Evolutionary conservation across 306 rosid genomes (phyloP), one percentile per base, ranked within the genome.

Genomic region (Acacia melanoxylon): DNA sequence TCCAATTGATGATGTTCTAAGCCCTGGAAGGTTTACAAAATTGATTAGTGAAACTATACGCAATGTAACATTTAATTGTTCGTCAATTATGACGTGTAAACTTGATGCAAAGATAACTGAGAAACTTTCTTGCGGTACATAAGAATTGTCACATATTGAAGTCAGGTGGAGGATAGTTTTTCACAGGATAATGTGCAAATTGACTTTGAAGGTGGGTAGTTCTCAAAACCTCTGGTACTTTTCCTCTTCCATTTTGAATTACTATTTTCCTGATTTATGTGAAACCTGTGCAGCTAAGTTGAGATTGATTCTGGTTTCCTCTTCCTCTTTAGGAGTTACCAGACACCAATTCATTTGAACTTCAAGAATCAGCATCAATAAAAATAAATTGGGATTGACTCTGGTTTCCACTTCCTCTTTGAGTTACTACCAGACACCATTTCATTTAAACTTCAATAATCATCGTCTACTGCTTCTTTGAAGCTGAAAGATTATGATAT

Each of bases 31-130:
- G 67, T 54, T 45, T 74, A 68, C 73, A 73, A 72, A 68, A 17
- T 77, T 78, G 80, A 42, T 65, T 27, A 73, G 51, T 82, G 85
- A 85, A 56, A 42, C 35, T 78, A 54, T 70, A 65, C 59, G 17
- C 33, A 75, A 37, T 31, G 44, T 19, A 29, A 25, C 78, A 75
- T 65, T 52, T 42, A n/a, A 54, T 77, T 78, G 51, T 45, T 71
- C 70, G 10, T 66, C 78, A 44, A 20, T 51, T 41, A 6, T 58
- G 63, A 46, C 67, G 11, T 48, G 3, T 9, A 31, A 61, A 42
- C 51, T 67, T 29, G 48, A 48, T 54, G 49, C 33, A 20, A 65
- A 72, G 79, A 33, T 74, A 81, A 45, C 75, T 58, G 24, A 40
- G 75, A 62, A 80, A 66, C 67, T 62, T 33, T 10, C 19, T 27